A percentile compares a stretch with the other conserved stretches of the same genome.
These are phyloP conservation scores for Russula lepida DNA, from an alignment of 768 basidiomycete species.

Conservation along the genomic window DNA sequence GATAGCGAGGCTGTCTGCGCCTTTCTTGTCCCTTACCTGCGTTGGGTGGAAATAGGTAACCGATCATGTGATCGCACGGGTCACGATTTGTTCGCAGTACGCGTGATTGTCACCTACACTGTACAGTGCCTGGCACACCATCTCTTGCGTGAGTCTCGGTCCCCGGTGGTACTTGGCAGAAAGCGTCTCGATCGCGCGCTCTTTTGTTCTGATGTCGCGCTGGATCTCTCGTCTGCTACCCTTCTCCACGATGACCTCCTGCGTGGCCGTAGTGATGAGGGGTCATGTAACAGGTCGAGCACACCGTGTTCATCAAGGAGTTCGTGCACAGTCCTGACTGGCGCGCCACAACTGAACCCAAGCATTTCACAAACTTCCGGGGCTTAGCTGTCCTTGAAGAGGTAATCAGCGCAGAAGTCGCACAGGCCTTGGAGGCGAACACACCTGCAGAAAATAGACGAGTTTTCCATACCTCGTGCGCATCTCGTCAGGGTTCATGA, in stretches of 20 bases:
- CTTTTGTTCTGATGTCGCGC: constrained; percentile 75
- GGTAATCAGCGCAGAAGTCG: constrained; percentile 6
- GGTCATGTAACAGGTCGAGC: constrained; percentile 63
- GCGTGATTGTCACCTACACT: constrained; percentile 88
- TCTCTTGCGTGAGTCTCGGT: constrained; percentile 50
- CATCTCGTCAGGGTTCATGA: constrained; percentile 92
- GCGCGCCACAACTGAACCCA: constrained; percentile 66
- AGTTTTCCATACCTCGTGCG: constrained; percentile 81
- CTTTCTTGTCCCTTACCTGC: constrained; percentile 52
- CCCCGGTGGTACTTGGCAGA: constrained; percentile 52
- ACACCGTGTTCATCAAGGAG: constrained; percentile 59
- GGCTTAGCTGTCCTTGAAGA: constrained; percentile 69
- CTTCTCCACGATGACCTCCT: constrained; percentile 69
- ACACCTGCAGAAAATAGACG: constrained; percentile 73
- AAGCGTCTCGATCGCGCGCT: constrained; percentile 74
- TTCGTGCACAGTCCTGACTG: constrained; percentile 67
- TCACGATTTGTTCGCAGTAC: constrained; percentile 80
- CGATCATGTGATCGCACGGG: constrained; percentile 81
- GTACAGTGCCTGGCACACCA: constrained; percentile 70
- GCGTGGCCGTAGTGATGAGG: constrained; percentile 70
- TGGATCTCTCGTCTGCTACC: constrained; percentile 72
- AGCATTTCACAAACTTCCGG: constrained; percentile 74
- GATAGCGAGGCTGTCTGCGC: constrained; percentile 57
- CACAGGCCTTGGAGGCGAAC: constrained; percentile 14
- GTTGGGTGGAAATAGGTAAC: constrained; percentile 73